Percentiles rank a stretch among this genome's conserved stretches.
Evolutionary conservation across 805 yeast species (phyloP).

Genomic region (Kodamaea sagamina): DNA sequence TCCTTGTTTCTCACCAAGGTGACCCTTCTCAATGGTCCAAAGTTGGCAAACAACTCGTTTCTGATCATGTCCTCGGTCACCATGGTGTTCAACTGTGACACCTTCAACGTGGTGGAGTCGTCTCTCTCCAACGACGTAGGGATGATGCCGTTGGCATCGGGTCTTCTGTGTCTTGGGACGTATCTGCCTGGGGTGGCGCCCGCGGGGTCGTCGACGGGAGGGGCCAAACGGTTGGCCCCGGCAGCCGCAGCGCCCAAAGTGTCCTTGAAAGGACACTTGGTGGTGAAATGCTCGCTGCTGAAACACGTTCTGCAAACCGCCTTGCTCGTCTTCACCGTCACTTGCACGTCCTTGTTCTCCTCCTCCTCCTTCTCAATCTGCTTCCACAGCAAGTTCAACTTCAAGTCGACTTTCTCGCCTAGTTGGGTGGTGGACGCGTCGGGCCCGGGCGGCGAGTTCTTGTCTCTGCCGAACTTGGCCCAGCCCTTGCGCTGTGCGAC

Average conservation of each 20-base stretch:
- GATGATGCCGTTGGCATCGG: constrained; percentile 42
- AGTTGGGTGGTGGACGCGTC: constrained; percentile 84
- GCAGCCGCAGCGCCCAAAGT: constrained; percentile 61
- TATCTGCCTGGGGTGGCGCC: constrained; percentile 35
- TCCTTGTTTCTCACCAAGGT: constrained; percentile 87
- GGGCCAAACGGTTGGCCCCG: constrained; percentile 44
- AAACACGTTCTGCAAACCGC: constrained; percentile 75
- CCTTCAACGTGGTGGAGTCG: constrained; percentile 83
- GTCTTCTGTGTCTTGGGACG: constrained; percentile 49
- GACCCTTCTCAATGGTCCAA: constrained; percentile 71
- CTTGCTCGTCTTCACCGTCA: constrained; percentile 47
- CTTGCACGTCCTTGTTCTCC: constrained; percentile 48
- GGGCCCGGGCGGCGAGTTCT: constrained; percentile 75
- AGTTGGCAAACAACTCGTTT: constrained; percentile 64
- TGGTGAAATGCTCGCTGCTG: constrained; percentile 88
- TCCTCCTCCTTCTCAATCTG: constrained; percentile 74
- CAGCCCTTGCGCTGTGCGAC: constrained; percentile 89
- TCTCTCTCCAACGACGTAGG: constrained; percentile 58
- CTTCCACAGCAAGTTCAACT: constrained; percentile 76
- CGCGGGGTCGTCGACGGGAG: constrained; percentile 28
- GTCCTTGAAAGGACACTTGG: constrained; percentile 94
- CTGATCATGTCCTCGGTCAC: constrained; percentile 82
- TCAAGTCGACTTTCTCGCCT: constrained; percentile 79
- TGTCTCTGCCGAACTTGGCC: constrained; percentile 86
- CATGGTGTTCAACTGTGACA: constrained; percentile 84